phyloP scores from a whole-genome alignment of 169 alveolate species.

The Babesia bovis region DNA sequence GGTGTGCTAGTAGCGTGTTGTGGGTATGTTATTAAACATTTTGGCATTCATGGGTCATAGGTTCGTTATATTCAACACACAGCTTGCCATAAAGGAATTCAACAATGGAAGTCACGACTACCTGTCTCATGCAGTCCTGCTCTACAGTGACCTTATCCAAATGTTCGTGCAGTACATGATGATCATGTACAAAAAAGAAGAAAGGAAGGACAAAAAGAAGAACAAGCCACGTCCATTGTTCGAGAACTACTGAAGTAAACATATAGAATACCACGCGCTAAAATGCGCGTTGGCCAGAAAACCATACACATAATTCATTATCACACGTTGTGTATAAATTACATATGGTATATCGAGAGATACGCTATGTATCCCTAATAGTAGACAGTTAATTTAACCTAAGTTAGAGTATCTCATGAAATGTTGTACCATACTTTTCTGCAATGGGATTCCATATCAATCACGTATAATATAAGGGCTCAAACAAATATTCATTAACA shows the following conservation, averaged over 20 bases:
- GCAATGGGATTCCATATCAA: no score
- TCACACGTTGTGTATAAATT: no score
- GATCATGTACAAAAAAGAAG: slow-evolving; percentile 37
- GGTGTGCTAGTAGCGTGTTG: slow-evolving; percentile 23
- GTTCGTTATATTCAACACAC: slow-evolving; percentile 57
- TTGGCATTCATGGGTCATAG: not conserved
- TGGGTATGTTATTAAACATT: slow-evolving; percentile 39
- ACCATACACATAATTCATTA: no score
- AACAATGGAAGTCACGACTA: slow-evolving; percentile 37
- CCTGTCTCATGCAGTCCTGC: slow-evolving; percentile 49
- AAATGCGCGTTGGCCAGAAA: no score
- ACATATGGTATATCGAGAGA: no score
- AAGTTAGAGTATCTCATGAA: no score
- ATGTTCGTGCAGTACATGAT: slow-evolving; percentile 25
- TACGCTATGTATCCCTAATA: no score
- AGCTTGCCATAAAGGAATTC: slow-evolving; percentile 44
- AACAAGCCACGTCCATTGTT: not conserved
- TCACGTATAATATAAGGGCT: no score
- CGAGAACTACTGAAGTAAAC: not conserved
- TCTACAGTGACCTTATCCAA: slow-evolving; percentile 45
- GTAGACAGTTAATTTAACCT: no score
- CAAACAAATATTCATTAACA: no score
- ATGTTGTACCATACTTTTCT: no score
- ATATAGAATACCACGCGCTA: no score
- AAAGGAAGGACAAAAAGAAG: slow-evolving; percentile 18